Conservation (phyloP, 768 basidiomycete species). For the Russula virescens region DNA sequence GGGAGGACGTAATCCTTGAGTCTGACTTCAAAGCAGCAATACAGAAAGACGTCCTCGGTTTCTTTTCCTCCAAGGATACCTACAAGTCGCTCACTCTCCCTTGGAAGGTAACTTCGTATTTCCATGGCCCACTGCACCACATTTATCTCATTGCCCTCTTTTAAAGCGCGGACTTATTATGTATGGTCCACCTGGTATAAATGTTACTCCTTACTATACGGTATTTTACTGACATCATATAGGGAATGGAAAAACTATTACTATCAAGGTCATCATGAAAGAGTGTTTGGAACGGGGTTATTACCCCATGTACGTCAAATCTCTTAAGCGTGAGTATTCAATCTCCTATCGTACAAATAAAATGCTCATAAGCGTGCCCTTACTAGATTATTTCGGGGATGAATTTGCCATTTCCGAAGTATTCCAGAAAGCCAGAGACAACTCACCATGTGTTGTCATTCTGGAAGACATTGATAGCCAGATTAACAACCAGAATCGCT, state of each 20-base stretch:
- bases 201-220: neutral
- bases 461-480: slow-evolving; percentile 72
- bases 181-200: slow-evolving; percentile 69
- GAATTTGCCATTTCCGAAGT: slow-evolving; percentile 60
- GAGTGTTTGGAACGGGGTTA: slow-evolving; percentile 56
- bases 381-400: slow-evolving; percentile 48
- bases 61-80: slow-evolving; percentile 67
- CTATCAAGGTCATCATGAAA: slow-evolving; percentile 78
- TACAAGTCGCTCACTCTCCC: slow-evolving; percentile 74
- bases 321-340: slow-evolving; percentile 54
- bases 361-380: neutral
- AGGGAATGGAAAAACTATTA: slow-evolving; percentile 86
- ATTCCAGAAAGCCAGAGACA: slow-evolving; percentile 67
- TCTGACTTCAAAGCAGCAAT: slow-evolving; percentile 60
- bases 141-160: neutral
- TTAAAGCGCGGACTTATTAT: slow-evolving; percentile 73
- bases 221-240: neutral
- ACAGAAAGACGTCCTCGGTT: slow-evolving; percentile 71
- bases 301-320: slow-evolving; percentile 74
- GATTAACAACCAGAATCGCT: slow-evolving; percentile 71
- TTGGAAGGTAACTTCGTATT: slow-evolving; percentile 57
- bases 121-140: neutral
- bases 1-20: slow-evolving; percentile 71
- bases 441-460: slow-evolving; percentile 60
- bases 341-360: neutral